phyloP scores from a whole-genome alignment of 768 basidiomycete species.

The Agaricus blazei region DNA sequence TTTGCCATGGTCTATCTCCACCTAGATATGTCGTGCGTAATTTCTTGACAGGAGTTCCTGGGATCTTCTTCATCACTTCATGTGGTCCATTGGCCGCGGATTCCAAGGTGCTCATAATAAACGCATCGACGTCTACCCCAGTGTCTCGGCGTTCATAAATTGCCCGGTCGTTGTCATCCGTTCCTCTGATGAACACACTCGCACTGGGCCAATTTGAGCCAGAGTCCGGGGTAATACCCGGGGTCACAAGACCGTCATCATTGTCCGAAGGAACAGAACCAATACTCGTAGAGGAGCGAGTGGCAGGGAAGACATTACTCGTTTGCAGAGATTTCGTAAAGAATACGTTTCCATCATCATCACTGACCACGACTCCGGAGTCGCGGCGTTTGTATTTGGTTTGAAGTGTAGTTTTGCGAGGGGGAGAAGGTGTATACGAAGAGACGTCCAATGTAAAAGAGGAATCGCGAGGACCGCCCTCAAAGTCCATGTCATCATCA shows the following conservation, averaged over 20 bases:
- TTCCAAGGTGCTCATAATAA: conserved; percentile 66
- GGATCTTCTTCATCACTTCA: conserved; percentile 53
- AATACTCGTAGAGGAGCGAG: conserved; percentile 56
- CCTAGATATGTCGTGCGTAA: conserved; percentile 53
- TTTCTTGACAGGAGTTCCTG: conserved; percentile 82
- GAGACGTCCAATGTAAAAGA: conserved; percentile 57
- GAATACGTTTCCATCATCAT: conserved; percentile 41
- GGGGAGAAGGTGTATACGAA: conserved; percentile 52
- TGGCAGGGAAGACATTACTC: conserved; percentile 36
- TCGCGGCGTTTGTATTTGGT: conserved; percentile 72
- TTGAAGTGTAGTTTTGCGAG: conserved; percentile 41
- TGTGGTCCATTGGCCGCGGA: conserved; percentile 46
- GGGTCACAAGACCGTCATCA: conserved; percentile 72
- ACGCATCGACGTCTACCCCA: conserved; percentile 54
- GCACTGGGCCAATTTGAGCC: conserved; percentile 61
- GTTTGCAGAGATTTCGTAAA: conserved; percentile 7
- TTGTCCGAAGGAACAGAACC: conserved; percentile 47
- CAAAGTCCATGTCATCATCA: conserved; percentile 57
- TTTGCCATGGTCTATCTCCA: conserved; percentile 72
- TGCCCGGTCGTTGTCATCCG: conserved; percentile 30
- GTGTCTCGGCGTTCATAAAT: conserved; percentile 16
- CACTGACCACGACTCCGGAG: conserved; percentile 57
- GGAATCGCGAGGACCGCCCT: conserved; percentile 36
- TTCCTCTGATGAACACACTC: conserved; percentile 32
- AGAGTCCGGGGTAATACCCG: conserved; percentile 47